Evolutionary conservation across 352 stramenopile species (phyloP), one percentile per base, ranked within the genome.

Genomic region (Phytopythium montanum): DNA sequence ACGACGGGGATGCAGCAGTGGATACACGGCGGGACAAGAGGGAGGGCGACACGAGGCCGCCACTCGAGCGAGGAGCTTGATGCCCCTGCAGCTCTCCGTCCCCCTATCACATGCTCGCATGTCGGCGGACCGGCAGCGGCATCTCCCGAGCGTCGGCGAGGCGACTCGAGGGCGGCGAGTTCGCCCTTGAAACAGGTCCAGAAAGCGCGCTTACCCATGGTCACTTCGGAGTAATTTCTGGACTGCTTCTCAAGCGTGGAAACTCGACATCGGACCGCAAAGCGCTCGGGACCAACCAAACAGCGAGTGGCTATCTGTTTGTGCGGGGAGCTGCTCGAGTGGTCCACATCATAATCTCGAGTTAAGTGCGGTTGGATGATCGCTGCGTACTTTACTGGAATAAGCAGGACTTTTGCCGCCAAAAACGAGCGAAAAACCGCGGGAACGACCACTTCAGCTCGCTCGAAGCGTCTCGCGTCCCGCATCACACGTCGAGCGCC

Each of bases 1-100:
- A 92, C 86, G 62, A 95, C 66, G 68, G 65, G 86, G 83, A 92
- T 90, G 88, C 86, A 94, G 86, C 86, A 95, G 86, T 89, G 86
- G 90, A 85, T 67, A 50, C 25, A 78, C 60, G 62, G 71, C 61
- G 46, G 68, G 78, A 72, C 61, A 56, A n/a, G 60, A 68, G 50
- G 41, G 54, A 58, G 65, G 44, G 59, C 63, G 48, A 33, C 55
- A 55, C 23, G 52, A 73, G 56, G 49, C 66, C 60, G n/a, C 49
- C 45, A 16, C 4, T 52, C 25, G 45, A 34, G 14, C 48, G 48
- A 16, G 28, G 49, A 31, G 25, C 10, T 12, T 14, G 23, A n/a
- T 7, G 5, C 44, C 44, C 44, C 44, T 50, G 9, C 16, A 54
- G 48, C 10, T 39, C 48, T 54, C 48, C 14, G 51, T 45, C 51